phyloP scores from a whole-genome alignment of 371 early-diverging fungal species.

The Nematocida ironsii region DNA sequence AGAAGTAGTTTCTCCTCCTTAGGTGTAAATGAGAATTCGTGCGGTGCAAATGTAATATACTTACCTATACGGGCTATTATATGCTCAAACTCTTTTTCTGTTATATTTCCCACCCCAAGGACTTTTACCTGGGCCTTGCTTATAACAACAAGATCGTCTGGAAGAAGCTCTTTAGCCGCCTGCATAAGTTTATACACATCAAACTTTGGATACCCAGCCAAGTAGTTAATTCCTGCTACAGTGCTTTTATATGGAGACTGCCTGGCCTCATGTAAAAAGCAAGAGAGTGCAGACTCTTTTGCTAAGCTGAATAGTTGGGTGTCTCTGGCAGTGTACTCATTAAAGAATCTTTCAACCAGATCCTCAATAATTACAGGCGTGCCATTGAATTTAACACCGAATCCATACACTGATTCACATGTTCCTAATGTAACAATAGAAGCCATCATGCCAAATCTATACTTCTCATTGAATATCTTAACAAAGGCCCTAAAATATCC shows the following conservation, averaged over 20 bases:
- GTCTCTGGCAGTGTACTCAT: slow-evolving; percentile 20
- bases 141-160: slow-evolving; percentile 19
- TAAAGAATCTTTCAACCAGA: slow-evolving; percentile 51
- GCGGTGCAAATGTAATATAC: not conserved
- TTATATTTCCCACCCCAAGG: slow-evolving; percentile 32
- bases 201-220: slow-evolving; percentile 9
- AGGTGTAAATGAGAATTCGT: not conserved
- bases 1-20: not conserved
- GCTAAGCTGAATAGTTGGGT: slow-evolving; percentile 38
- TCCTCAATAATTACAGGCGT: slow-evolving; percentile 45
- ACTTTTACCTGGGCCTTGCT: slow-evolving; percentile 20
- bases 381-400: slow-evolving; percentile 37
- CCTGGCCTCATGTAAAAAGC: slow-evolving; percentile 16
- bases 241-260: slow-evolving; percentile 42
- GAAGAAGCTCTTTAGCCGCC: slow-evolving; percentile 13
- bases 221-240: slow-evolving; percentile 8
- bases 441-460: slow-evolving; percentile 33
- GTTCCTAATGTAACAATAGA: slow-evolving; percentile 12
- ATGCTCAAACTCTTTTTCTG: slow-evolving; percentile 23
- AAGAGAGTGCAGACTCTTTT: slow-evolving; percentile 46
- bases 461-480: slow-evolving; percentile 53
- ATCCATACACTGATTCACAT: not conserved
- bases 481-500: slow-evolving; percentile 36
- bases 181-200: slow-evolving; percentile 9
- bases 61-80: slow-evolving; percentile 5